Conservation (phyloP, 768 basidiomycete genomes). For the Mycena vulgaris region DNA sequence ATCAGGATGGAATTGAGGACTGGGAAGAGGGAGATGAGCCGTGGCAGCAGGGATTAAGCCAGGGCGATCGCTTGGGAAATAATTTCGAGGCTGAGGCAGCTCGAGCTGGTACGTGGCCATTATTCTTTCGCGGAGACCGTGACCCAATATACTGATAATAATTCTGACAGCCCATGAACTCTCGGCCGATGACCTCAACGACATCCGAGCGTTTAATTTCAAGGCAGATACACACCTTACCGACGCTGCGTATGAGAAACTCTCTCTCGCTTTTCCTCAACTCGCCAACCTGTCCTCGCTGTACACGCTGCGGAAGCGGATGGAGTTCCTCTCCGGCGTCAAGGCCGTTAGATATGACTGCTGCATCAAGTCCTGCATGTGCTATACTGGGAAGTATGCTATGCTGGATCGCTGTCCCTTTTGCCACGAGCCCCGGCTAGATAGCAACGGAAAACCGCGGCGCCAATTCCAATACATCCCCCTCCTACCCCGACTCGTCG, state of each 20-base stretch:
- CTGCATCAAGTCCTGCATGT: neutral
- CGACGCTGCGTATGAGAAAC: neutral
- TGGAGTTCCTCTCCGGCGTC: neutral
- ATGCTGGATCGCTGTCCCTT: neutral
- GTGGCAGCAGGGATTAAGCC: conserved; percentile 22
- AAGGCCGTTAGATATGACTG: neutral
- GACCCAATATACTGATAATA: neutral
- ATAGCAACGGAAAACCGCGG: neutral
- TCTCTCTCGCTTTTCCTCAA: neutral
- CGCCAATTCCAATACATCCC: neutral
- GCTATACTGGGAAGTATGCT: neutral
- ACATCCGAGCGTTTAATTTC: conserved; percentile 15
- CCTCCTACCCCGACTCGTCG: neutral
- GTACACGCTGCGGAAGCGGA: neutral
- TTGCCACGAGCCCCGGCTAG: neutral
- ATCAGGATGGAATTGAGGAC: neutral
- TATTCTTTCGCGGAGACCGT: neutral
- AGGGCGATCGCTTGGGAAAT: conserved; percentile 22
- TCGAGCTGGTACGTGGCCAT: neutral
- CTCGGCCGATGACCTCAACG: conserved; percentile 12
- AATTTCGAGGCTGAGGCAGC: conserved; percentile 23
- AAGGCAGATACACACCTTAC: neutral
- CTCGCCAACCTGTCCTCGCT: neutral
- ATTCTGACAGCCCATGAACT: conserved; percentile 18
- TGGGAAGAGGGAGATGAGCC: conserved; percentile 27